Base-by-base conservation (phyloP, 208 protist genomes). In the Leptomonas seymouri region DNA sequence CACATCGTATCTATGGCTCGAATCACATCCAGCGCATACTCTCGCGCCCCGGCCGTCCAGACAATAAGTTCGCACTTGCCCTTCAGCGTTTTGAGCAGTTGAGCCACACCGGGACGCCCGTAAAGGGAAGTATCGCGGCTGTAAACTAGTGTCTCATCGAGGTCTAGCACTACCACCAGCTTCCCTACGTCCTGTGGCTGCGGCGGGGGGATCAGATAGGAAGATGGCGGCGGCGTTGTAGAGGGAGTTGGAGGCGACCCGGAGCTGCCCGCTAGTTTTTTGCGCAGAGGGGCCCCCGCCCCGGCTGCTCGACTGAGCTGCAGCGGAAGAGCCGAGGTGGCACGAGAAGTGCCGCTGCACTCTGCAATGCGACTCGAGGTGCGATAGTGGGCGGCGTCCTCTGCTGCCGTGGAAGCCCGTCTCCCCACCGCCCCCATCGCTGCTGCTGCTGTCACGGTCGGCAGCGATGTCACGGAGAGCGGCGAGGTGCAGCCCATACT, bases 91-190 rank as follows among this genome's bases (percentile, higher is more conserved):
- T 87, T 80, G 15, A 94, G 71, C 53, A 94, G 61, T 45, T 84
- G 74, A 4, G 80, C 25, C 27, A 81, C 70, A 54, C 85, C 92
- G 14, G 86, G 84, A 23, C 91, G 84, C 70, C 73, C 62, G 21
- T 89, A 68, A 51, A 93, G 78, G 34, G 76, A 84, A 23, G 60
- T 66, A 34, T 88, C 68, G n/a, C 91, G 79, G 57, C 91, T 91
- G 57, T 80, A 85, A 28, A 96, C 89, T 11, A 96, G 81, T 25
- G 91, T 97, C 76, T 95, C 92, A 56, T 95, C 92, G 8, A 97
- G 79, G 72, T 95, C 89, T n/a, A 95, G 61, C 11, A 97, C 92
- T 31, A 95, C 86, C 5, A 90, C 90, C 23, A 95, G 76, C 53
- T 91, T 93, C 15, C 80, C 84, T n/a, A 69, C 79, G 61, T 89